Conservation (phyloP, 2,329 filamentous ascomycete species). For the Neocucurbitaria cava region DNA sequence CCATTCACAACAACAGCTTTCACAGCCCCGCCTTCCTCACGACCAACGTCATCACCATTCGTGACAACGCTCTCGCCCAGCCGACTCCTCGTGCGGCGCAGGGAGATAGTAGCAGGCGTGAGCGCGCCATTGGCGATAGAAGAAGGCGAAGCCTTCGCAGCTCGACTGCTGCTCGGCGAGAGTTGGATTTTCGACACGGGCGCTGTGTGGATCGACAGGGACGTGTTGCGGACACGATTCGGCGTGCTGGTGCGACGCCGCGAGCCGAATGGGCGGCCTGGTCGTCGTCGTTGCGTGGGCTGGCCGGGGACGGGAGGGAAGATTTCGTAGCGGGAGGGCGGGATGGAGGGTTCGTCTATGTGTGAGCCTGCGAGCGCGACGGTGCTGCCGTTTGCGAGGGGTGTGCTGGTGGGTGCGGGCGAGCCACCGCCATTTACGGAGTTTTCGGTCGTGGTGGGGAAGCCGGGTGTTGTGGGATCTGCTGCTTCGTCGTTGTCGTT, state of each 20-base stretch:
- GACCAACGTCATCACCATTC: conserved; percentile 43
- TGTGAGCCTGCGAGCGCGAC: conserved; percentile 39
- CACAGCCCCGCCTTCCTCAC: conserved; percentile 41
- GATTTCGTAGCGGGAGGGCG: conserved; percentile 76
- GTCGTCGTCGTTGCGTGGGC: conserved; percentile 41
- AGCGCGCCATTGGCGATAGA: conserved; percentile 42
- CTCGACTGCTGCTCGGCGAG: conserved; percentile 36
- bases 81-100: conserved; percentile 53
- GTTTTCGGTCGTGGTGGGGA: conserved; percentile 36
- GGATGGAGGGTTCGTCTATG: conserved; percentile 59
- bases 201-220: conserved; percentile 39
- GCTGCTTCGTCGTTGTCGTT: conserved; percentile 28
- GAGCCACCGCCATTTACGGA: conserved; percentile 40
- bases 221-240: conserved; percentile 32
- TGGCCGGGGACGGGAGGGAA: conserved; percentile 72
- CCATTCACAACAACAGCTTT: conserved; percentile 34
- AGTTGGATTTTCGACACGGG: conserved; percentile 42
- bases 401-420: conserved; percentile 39
- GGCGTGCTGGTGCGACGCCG: conserved; percentile 47
- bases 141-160: conserved; percentile 38
- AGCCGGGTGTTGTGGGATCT: conserved; percentile 24
- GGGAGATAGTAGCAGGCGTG: conserved; percentile 37
- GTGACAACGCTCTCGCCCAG: conserved; percentile 51
- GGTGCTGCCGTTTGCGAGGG: conserved; percentile 40
- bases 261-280: conserved; percentile 48